Evolutionary conservation across 2,329 filamentous ascomycete genomes (phyloP).

Genomic region (Calonectria henricotiae): DNA sequence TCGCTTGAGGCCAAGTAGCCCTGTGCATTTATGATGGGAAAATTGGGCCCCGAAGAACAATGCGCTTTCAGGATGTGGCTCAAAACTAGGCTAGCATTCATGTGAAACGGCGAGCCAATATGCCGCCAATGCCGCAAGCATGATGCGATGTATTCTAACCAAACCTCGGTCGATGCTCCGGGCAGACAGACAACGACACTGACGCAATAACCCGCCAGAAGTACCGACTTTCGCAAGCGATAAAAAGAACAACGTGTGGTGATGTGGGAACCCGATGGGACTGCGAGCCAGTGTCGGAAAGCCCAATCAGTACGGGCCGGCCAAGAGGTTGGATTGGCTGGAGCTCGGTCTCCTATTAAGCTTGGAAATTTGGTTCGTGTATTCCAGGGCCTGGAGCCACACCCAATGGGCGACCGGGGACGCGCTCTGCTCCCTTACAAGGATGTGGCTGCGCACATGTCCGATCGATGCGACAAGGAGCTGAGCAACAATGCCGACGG

Average conservation of each 20-base stretch:
- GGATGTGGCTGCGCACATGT: not conserved
- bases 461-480: not conserved
- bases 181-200: not conserved
- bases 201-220: not conserved
- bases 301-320: constrained; percentile 12
- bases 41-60: too few species aligned
- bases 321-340: constrained; percentile 1
- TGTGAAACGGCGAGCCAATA: not conserved
- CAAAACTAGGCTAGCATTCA: too few species aligned
- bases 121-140: not conserved
- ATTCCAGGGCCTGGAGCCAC: constrained; percentile 3
- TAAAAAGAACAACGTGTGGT: not conserved
- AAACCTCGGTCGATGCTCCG: not conserved
- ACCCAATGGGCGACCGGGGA: not conserved
- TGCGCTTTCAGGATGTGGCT: too few species aligned
- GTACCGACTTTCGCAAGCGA: not conserved
- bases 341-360: not conserved
- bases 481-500: not conserved
- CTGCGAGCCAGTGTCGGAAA: constrained; percentile 9
- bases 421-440: not conserved
- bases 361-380: constrained; percentile 11
- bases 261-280: not conserved
- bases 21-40: too few species aligned
- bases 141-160: not conserved
- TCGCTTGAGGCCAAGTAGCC: too few species aligned